Evolutionary conservation across 208 protist genomes (phyloP), one percentile per base, ranked within the genome.

Genomic region (Crithidia brevicula): DNA sequence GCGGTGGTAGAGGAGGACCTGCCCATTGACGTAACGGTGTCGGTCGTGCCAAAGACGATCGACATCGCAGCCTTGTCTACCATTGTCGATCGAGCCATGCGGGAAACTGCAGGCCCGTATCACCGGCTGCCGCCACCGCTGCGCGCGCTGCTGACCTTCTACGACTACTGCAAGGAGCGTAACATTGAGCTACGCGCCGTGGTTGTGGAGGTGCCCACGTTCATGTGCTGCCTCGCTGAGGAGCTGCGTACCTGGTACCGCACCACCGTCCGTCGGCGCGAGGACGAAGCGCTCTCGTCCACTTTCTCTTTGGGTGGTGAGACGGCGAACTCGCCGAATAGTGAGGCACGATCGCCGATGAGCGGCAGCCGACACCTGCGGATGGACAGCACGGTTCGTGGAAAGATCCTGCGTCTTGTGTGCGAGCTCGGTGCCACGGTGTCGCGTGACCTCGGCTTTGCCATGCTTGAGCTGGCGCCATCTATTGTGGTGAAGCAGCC

Each of bases 81-180:
- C 13, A 40, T 54, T 0, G 23, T 53, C 9, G 2, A 61, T 1
- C 5, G 20, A 8, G 62, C 53, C n/a, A 22, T 49, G 11, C 16
- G 11, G 9, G 64, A 77, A 15, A 5, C 23, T 18, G 13, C 22
- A 0, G 54, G 63, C 9, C 38, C 30, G 11, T 70, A 77, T 45
- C 45, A 31, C 13, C 34, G 40, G 15, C 36, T 68, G 42, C 65
- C 72, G 18, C 42, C 36, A 4, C 50, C 64, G 30, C 42, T 76
- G 64, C 64, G 79, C 25, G 38, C 60, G 5, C 46, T 80, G 23
- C 28, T 86, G 22, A 59, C 67, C 42, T 77, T 92, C 47, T 81
- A 80, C 66, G 71, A 85, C 28, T 80, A 84, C 51, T 74, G 83
- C 58, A 77, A 81, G 38, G 54, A 78, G 25, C 27, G 33, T 25